Evolutionary conservation across 805 yeast species (phyloP).

Genomic region (Gaillardinia entomophila): DNA sequence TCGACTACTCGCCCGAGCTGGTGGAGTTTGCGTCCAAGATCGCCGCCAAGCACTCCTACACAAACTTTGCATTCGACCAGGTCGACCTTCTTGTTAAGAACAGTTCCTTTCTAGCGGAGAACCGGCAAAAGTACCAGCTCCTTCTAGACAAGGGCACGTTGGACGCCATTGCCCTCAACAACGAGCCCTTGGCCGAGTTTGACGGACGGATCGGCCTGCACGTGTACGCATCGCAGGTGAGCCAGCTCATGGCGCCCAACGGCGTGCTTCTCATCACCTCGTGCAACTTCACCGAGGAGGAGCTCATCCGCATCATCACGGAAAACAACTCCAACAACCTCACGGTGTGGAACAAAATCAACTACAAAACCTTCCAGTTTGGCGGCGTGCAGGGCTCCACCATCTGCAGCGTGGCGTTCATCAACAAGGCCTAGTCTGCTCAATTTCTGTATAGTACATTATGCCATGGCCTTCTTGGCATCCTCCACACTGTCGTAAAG

Average conservation of each 20-base stretch:
- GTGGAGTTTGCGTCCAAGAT: constrained; percentile 66
- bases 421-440: constrained; percentile 16
- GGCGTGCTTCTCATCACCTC: constrained; percentile 75
- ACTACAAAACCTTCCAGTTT: constrained; percentile 79
- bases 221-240: constrained; percentile 58
- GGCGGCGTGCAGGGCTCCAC: constrained; percentile 89
- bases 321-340: constrained; percentile 36
- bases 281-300: constrained; percentile 87
- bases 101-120: constrained; percentile 27
- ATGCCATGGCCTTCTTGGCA: constrained; percentile 15
- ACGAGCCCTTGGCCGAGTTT: constrained; percentile 37
- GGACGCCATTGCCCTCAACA: constrained; percentile 92
- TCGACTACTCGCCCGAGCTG: constrained; percentile 84
- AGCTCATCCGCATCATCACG: constrained; percentile 53
- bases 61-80: constrained; percentile 48
- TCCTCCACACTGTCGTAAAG: constrained; percentile 47
- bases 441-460: constrained; percentile 1
- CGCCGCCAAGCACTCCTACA: constrained; percentile 33
- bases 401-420: constrained; percentile 81
- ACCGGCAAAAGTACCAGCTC: constrained; percentile 53
- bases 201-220: constrained; percentile 45
- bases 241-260: constrained; percentile 47
- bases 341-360: constrained; percentile 57
- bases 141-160: constrained; percentile 92
- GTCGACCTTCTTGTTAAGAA: constrained; percentile 52